These are phyloP conservation scores for Rhodotorula sphaerocarpa DNA, from an alignment of 768 basidiomycete genomes.

Conservation along the genomic window DNA sequence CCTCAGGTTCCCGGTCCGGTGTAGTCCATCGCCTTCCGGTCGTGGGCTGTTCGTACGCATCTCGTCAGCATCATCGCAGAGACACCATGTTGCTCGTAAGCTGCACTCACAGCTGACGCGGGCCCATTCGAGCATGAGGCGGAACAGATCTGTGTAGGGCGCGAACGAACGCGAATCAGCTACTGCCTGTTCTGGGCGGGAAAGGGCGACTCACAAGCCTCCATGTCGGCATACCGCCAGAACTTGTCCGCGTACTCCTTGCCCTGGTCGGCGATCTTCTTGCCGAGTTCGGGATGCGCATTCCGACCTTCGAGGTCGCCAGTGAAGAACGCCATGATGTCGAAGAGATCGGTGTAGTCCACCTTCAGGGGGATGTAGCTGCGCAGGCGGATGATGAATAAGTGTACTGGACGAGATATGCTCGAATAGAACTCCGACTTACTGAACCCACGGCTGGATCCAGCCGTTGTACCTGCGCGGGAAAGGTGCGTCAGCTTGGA, in stretches of 20 bases:
- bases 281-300: slow-evolving; percentile 56
- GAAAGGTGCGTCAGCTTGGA: slow-evolving; percentile 40
- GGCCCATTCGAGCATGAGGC: slow-evolving; percentile 40
- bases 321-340: slow-evolving; percentile 64
- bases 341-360: slow-evolving; percentile 50
- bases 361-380: slow-evolving; percentile 40
- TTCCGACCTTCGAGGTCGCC: slow-evolving; percentile 56
- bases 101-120: slow-evolving; percentile 25
- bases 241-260: slow-evolving; percentile 36
- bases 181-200: neutral
- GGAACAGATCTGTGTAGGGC: slow-evolving; percentile 32
- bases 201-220: slow-evolving; percentile 36
- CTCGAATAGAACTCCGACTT: slow-evolving; percentile 8
- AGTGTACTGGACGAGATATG: neutral
- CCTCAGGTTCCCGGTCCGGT: slow-evolving; percentile 1
- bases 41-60: neutral
- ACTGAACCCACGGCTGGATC: slow-evolving; percentile 75
- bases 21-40: slow-evolving; percentile 22
- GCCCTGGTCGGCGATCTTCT: slow-evolving; percentile 54
- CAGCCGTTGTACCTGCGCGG: slow-evolving; percentile 79
- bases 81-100: too few relatives aligned
- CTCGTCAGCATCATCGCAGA: too few relatives aligned
- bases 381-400: neutral
- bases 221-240: slow-evolving; percentile 41
- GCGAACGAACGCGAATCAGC: too few relatives aligned